Evolutionary conservation across 768 basidiomycete genomes (phyloP).

Genomic region (Leccinum sublutescens): DNA sequence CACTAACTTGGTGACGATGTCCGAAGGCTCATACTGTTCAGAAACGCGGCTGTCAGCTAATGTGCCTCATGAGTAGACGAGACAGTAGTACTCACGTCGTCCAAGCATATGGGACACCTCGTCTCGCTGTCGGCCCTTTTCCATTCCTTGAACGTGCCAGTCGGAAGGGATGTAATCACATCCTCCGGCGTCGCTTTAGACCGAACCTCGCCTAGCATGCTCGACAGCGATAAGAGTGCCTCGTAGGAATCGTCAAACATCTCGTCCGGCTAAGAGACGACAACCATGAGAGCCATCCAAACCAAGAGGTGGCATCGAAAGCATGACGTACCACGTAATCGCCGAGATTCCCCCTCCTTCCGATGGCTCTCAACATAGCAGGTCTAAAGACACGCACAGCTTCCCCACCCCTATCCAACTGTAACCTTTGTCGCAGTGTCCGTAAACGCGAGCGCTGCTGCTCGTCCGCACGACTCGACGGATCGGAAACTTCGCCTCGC

Average conservation of each 20-base stretch:
- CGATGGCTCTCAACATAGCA: constrained; percentile 23
- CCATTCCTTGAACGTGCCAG: constrained; percentile 67
- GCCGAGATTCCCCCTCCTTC: constrained; percentile 32
- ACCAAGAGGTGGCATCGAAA: background rate
- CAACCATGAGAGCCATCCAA: constrained; percentile 6
- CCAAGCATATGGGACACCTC: constrained; percentile 81
- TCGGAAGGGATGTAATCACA: constrained; percentile 58
- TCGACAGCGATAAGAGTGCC: constrained; percentile 55
- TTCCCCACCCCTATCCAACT: constrained; percentile 25
- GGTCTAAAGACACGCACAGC: constrained; percentile 23
- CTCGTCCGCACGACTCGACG: constrained; percentile 15
- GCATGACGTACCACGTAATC: constrained; percentile 52
- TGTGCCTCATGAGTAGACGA: background rate
- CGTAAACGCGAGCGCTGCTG: constrained; percentile 26
- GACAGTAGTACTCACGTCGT: constrained; percentile 58
- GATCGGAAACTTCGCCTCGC: constrained; percentile 6
- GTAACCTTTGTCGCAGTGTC: constrained; percentile 28
- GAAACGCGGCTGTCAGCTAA: constrained; percentile 4
- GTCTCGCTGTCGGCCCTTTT: constrained; percentile 60
- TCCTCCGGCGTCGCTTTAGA: constrained; percentile 62
- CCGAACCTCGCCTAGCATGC: constrained; percentile 64
- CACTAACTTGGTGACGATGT: constrained; percentile 60
- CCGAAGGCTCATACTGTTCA: constrained; percentile 59
- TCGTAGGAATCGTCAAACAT: constrained; percentile 79
- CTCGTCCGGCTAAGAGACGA: constrained; percentile 58